Evolutionary conservation across 1,284 basidiomycete genomes (phyloP), one percentile per base, ranked within the genome.

Genomic region (Mixia osmundae): DNA sequence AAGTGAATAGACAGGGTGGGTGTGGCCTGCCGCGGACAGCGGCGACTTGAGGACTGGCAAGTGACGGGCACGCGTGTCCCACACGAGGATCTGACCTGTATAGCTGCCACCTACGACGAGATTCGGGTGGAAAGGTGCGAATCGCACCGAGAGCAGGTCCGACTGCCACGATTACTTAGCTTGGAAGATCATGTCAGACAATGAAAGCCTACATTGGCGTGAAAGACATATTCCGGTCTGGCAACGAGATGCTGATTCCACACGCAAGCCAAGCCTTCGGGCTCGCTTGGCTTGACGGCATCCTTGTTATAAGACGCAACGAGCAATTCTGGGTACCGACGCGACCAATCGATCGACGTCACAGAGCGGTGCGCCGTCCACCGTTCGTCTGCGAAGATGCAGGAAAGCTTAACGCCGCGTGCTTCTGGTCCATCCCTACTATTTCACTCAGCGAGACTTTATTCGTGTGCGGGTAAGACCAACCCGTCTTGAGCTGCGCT

Each of bases 281-380:
- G 85, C 52, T 91, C 85, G 45, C 89, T 85, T 29, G 82, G 55
- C 0, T 79, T 75, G 3, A 76, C 71, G 3, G 80, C 71, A 48
- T 89, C 91, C 60, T 91, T 89, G 62, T 91, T 97, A 54, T 99
- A 99, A 4, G 85, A 76, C 0, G 83, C 85, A 7, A 80, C 79
- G 42, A 72, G 77, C 18, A 99, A 69, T 58, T 99, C 91, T 6
- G 87, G 87, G 50, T 83, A 91, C 82, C 94, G 52, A 15, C 30
- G 35, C 47, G 27, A 54, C 91, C 91, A 99, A 53, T 95, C 91
- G 11, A 95, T 63, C 45, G 79, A 83, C 0, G 91, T 97, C 38
- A 99, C 77, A 9, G 83, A 87, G 36, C 91, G 64, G 49, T 87
- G 83, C 54, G 76, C 76, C 6, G 75, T 75, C 59, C 78, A 77